phyloP scores from a whole-genome alignment of 306 rosid species.

The Vigna hirtella region DNA sequence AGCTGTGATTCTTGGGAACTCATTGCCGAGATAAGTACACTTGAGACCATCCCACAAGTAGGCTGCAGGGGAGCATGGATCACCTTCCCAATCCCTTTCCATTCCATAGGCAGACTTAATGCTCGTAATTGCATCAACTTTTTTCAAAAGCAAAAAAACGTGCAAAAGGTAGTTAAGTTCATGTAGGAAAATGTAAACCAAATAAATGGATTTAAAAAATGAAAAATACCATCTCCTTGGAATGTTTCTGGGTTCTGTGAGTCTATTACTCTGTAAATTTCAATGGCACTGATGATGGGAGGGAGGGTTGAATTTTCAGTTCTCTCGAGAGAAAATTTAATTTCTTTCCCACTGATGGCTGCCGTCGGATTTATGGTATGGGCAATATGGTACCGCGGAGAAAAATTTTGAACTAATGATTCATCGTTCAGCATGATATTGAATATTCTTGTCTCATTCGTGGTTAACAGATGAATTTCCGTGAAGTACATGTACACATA shows the following conservation, averaged over 20 bases:
- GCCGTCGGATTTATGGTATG: too few species aligned
- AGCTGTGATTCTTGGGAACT: slow-evolving; percentile 50
- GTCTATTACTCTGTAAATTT: slow-evolving; percentile 4
- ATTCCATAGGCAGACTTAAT: slow-evolving; percentile 53
- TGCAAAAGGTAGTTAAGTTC: too few species aligned
- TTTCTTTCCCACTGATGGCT: background rate
- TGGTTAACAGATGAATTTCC: slow-evolving; percentile 29
- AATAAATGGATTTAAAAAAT: background rate
- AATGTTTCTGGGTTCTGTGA: slow-evolving; percentile 29
- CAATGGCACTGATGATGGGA: slow-evolving; percentile 51
- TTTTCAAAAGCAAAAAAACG: too few species aligned
- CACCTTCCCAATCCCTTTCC: slow-evolving; percentile 59
- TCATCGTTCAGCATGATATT: background rate
- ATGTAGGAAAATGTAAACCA: background rate
- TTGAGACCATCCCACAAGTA: slow-evolving; percentile 61
- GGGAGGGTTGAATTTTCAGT: slow-evolving; percentile 44
- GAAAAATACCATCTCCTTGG: background rate
- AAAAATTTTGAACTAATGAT: too few species aligned
- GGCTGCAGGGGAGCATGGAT: slow-evolving; percentile 56
- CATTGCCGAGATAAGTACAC: slow-evolving; percentile 34
- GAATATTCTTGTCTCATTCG: slow-evolving; percentile 48
- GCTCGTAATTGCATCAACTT: slow-evolving; percentile 59
- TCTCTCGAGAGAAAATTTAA: background rate
- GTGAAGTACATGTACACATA: slow-evolving; percentile 48
- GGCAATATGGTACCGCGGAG: too few species aligned